Evolutionary conservation across 2,329 filamentous ascomycete genomes (phyloP), one percentile per base, ranked within the genome.

Genomic region (Penicillium sp.): DNA sequence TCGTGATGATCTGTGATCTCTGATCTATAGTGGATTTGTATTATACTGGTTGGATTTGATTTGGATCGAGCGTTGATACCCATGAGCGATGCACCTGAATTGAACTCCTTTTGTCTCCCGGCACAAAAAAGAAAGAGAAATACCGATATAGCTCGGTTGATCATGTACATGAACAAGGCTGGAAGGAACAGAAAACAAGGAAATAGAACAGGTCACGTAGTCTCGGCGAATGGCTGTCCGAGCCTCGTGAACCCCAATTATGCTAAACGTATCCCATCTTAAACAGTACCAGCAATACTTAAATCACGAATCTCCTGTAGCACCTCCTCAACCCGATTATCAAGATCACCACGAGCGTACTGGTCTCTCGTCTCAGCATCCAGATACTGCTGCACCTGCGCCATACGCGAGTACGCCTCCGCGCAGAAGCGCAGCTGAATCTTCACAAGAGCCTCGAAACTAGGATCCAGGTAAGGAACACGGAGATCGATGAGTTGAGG

Each of bases 371-470:
- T 98, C 71, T 96, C 92, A 29, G 93, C 90, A 73, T 98, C 95
- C 31, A 99, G 83, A 75, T 97, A 98, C 79, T 99, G 95, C 80
- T 99, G 95, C 56, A 99, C 96, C 80, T 99, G 96, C 26, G 96
- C 95, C 95, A 99, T 99, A 48, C 95, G 85, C 61, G 88, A 93
- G 77, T 99, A 99, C 1, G 95, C 95, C 79, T 99, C 95, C 8
- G 96, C 95, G 71, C 96, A 99, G 81, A 99, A 99, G 37, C 95
- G 85, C 69, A 99, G 77, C 80, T 99, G 95, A 66, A 99, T 99
- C 83, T 99, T 99, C 75, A 99, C 95, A 52, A 99, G 86, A 0
- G 96, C 95, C 78, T 99, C 95, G 72, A 99, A 99, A 61, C 88
- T 93, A 0, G 96, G 96, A 70, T 99, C 95, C 56, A 99, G 86